These are phyloP conservation scores for Coccomyxa sp. DNA, from an alignment of 139 green algal species.

Conservation along the genomic window DNA sequence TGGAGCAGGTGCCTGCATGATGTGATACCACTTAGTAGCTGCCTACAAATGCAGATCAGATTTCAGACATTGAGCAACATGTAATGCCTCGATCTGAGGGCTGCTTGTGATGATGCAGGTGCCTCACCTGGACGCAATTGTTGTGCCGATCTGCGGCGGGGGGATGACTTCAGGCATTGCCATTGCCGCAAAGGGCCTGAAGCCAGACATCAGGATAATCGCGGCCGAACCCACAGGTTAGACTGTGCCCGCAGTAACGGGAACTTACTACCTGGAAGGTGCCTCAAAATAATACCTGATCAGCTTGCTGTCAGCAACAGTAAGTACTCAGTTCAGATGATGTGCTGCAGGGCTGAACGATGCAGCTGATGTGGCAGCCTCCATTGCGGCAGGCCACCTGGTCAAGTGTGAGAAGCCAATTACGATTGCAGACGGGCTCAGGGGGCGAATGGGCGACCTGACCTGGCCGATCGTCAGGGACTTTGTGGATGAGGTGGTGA, in stretches of 20 bases:
- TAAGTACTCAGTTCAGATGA: too few species aligned
- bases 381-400: constrained; percentile 51
- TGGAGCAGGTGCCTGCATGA: constrained; percentile 60
- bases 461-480: constrained; percentile 78
- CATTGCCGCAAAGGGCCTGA: constrained; percentile 63
- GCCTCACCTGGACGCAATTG: constrained; percentile 60
- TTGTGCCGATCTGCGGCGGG: constrained; percentile 76
- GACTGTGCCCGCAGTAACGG: background rate
- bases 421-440: constrained; percentile 79
- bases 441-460: constrained; percentile 58
- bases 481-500: constrained; percentile 68
- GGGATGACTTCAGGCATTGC: constrained; percentile 77
- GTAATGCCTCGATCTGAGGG: background rate
- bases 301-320: too few species aligned
- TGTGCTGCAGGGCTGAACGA: constrained; percentile 17
- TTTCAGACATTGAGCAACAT: background rate
- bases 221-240: constrained; percentile 60
- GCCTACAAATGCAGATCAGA: background rate
- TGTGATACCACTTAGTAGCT: background rate
- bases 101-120: constrained; percentile 24
- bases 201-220: constrained; percentile 46
- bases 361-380: constrained; percentile 38
- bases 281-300: background rate
- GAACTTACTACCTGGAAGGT: background rate
- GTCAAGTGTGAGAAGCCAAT: constrained; percentile 38